Conservation (phyloP, 805 yeast genomes). For the Starmerella potacharoeniae region DNA sequence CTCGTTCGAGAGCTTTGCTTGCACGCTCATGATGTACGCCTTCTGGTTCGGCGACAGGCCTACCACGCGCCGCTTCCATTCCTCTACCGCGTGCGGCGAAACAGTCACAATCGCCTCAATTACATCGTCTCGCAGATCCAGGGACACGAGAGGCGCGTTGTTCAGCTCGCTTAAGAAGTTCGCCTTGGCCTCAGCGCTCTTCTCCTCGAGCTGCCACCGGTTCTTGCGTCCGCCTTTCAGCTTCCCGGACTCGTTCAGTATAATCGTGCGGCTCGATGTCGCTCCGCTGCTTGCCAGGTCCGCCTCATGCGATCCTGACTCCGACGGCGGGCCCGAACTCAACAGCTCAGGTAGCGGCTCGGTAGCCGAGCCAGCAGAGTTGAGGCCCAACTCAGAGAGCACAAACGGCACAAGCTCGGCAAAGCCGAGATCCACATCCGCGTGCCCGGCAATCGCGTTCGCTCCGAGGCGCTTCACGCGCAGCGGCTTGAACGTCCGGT, state of each 20-base stretch:
- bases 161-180: slow-evolving; percentile 44
- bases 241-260: slow-evolving; percentile 71
- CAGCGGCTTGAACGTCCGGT: slow-evolving; percentile 60
- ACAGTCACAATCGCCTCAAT: slow-evolving; percentile 53
- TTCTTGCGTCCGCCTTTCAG: slow-evolving; percentile 59
- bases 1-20: slow-evolving; percentile 60
- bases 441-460: slow-evolving; percentile 22
- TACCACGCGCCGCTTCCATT: slow-evolving; percentile 69
- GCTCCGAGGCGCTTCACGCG: slow-evolving; percentile 53
- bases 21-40: slow-evolving; percentile 66
- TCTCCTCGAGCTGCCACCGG: slow-evolving; percentile 71
- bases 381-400: slow-evolving; percentile 24
- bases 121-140: slow-evolving; percentile 74
- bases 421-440: slow-evolving; percentile 62
- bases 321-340: neutral
- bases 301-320: neutral
- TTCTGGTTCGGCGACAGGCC: slow-evolving; percentile 74
- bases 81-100: slow-evolving; percentile 27
- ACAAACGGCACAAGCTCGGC: slow-evolving; percentile 50
- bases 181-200: slow-evolving; percentile 50
- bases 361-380: neutral
- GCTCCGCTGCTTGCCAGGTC: neutral
- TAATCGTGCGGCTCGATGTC: slow-evolving; percentile 27
- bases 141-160: slow-evolving; percentile 59
- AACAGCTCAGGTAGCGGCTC: neutral